Percentiles rank a stretch among this genome's conserved stretches.
These are phyloP conservation scores for Boletus subparvulus DNA, from an alignment of 768 basidiomycete species.

Conservation along the genomic window DNA sequence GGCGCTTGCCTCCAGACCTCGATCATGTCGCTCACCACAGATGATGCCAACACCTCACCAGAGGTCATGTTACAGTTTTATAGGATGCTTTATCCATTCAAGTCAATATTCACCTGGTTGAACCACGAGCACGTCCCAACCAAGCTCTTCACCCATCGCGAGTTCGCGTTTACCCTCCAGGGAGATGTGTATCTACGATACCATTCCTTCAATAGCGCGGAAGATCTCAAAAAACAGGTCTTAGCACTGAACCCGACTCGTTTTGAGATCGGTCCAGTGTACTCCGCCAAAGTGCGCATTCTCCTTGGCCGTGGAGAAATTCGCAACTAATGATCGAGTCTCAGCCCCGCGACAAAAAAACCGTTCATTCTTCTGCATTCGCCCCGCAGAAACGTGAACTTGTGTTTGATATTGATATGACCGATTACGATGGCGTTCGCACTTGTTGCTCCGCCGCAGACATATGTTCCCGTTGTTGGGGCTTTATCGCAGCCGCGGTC, in stretches of 20 bases:
- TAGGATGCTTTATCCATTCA: conserved; percentile 89
- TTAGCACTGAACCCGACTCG: conserved; percentile 83
- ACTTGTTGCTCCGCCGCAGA: conserved; percentile 91
- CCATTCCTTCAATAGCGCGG: conserved; percentile 80
- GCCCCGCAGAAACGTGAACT: conserved; percentile 83
- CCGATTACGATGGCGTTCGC: conserved; percentile 93
- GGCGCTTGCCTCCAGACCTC: not conserved
- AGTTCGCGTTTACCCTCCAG: conserved; percentile 91
- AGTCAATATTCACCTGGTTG: conserved; percentile 90
- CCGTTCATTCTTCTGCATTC: conserved; percentile 66
- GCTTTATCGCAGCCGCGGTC: conserved; percentile 90
- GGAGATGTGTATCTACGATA: conserved; percentile 70
- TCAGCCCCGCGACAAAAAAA: conserved; percentile 89
- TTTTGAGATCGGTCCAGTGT: conserved; percentile 96
- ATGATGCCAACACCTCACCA: conserved; percentile 40
- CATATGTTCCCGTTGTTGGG: conserved; percentile 94
- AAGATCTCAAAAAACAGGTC: conserved; percentile 91
- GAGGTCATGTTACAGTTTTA: conserved; percentile 82
- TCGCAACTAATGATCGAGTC: conserved; percentile 1
- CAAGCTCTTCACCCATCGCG: conserved; percentile 86
- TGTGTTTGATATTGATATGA: conserved; percentile 99
- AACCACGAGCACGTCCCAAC: conserved; percentile 85
- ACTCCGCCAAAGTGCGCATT: conserved; percentile 74
- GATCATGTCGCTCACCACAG: conserved; percentile 12
- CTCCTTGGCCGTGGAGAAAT: not conserved